Evolutionary conservation across 2,329 filamentous ascomycete genomes (phyloP).

Genomic region (Hypoxylon sp.): DNA sequence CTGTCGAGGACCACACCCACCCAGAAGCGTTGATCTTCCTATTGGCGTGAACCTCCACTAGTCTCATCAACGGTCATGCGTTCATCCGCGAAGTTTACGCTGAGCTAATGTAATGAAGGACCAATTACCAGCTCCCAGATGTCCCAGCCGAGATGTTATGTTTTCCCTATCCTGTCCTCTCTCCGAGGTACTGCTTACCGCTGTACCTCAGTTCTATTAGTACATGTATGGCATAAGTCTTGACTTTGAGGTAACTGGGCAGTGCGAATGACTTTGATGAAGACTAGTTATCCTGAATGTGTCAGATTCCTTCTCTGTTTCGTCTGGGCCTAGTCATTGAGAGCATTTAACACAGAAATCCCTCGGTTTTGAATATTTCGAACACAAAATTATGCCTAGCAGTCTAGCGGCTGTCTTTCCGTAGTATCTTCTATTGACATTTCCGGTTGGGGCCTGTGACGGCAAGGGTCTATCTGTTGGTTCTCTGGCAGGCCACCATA

Average conservation of each 20-base stretch:
- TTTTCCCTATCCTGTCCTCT: constrained; percentile 54
- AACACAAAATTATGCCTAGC: constrained; percentile 34
- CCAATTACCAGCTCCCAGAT: constrained; percentile 60
- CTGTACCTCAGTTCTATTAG: constrained; percentile 46
- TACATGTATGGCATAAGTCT: constrained; percentile 24
- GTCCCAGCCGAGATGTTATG: constrained; percentile 61
- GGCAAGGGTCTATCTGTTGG: constrained; percentile 56
- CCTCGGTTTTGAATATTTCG: constrained; percentile 30
- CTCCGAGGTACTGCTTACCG: constrained; percentile 51
- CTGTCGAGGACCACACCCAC: constrained; percentile 55
- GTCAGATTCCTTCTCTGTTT: constrained; percentile 47
- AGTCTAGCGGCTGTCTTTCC: constrained; percentile 43
- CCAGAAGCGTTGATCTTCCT: constrained; percentile 49
- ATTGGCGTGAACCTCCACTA: constrained; percentile 59
- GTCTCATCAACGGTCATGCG: constrained; percentile 67
- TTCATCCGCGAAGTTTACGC: constrained; percentile 64
- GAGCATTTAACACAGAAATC: constrained; percentile 20
- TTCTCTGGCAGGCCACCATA: constrained; percentile 57
- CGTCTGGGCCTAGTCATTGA: constrained; percentile 27
- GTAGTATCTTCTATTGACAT: constrained; percentile 48
- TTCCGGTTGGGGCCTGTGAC: constrained; percentile 54
- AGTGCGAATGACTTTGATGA: constrained; percentile 27
- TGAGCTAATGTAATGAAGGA: constrained; percentile 62
- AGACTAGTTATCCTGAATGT: constrained; percentile 42
- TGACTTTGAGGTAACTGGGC: constrained; percentile 31